Evolutionary conservation across 2,329 filamentous ascomycete species (phyloP).

Genomic region (Microcera coccophila): DNA sequence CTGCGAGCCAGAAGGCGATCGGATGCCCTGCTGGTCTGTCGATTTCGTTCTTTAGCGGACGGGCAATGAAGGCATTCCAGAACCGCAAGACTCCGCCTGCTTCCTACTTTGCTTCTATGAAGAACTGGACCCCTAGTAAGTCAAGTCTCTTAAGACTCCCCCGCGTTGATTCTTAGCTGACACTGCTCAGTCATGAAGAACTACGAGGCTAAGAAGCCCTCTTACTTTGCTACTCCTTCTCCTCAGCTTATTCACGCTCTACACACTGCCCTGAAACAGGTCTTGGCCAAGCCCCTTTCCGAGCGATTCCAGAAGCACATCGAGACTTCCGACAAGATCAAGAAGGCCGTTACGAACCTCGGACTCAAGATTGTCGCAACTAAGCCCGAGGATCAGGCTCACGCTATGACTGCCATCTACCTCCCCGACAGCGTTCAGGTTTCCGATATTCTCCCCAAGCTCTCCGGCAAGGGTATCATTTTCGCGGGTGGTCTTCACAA

Average conservation of each 20-base stretch:
- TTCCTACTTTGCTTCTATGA: constrained; percentile 93
- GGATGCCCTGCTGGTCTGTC: constrained; percentile 91
- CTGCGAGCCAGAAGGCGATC: constrained; percentile 94
- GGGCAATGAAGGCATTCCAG: constrained; percentile 78
- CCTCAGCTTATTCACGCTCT: constrained; percentile 91
- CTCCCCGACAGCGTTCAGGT: constrained; percentile 79
- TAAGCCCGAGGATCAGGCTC: constrained; percentile 86
- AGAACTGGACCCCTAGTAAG: constrained; percentile 91
- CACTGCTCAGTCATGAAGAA: constrained; percentile 79
- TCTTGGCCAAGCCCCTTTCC: constrained; percentile 72
- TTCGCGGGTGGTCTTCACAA: constrained; percentile 96
- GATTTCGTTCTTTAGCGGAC: constrained; percentile 89
- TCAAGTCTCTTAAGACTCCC: too few species aligned
- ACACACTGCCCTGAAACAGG: constrained; percentile 82
- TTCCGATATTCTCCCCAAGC: constrained; percentile 77
- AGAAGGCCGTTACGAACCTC: constrained; percentile 73
- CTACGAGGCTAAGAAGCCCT: constrained; percentile 95
- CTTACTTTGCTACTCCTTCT: constrained; percentile 95
- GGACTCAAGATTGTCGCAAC: constrained; percentile 83
- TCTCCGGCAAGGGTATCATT: constrained; percentile 82
- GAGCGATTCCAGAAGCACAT: constrained; percentile 81
- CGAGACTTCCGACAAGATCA: constrained; percentile 77
- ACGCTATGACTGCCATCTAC: constrained; percentile 97
- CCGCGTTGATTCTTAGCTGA: too few species aligned
- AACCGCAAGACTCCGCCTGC: constrained; percentile 74